Base-by-base conservation (phyloP, 2,329 filamentous ascomycete genomes). In the Escovopsis sp. region DNA sequence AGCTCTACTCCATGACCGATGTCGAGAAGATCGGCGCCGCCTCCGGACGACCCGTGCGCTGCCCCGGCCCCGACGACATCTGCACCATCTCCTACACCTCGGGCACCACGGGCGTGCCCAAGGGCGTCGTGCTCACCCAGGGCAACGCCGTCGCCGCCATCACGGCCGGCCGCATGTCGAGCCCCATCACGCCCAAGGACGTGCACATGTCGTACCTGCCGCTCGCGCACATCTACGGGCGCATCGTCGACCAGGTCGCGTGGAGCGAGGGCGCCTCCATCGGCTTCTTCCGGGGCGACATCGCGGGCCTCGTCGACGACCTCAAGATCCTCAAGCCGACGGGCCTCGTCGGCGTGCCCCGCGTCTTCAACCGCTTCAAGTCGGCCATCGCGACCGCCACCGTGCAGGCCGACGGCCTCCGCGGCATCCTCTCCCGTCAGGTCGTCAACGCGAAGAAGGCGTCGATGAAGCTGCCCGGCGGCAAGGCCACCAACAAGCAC, bases 261-360 rank as follows among this genome's bases (percentile, higher is more conserved):
- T 64, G 94, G 13, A 73, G 79, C 48, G 68, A 72, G 35, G 87
- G 85, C 36, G 73, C 72, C 25, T 63, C 73, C 8, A 76, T 94
- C 47, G 90, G 88, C 11, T 98, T 88, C 58, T 98, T 94, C 70
- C 84, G 90, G 47, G 90, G 90, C 36, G 85, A 94, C 51, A 79
- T 94, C 42, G 53, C 81, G 11, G 81, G 82, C 43, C 65, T 98
- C 14, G 76, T 92, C 1, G 90, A 98, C 39, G 90, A 98, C 52
- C 60, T 98, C 61, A 93, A 96, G 64, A 56, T 85, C 27, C 66
- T 98, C 38, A 74, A 76, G 39, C 90, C 90, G 0, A 90, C 80
- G 11, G 70, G 70, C 10, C 85, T 98, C 56, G 76, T 80, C 47
- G 93, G 85, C 13, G 90, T 98, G 2, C 90, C 90, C 1, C 76